phyloP scores from a whole-genome alignment of 2,329 filamentous ascomycete species.

The Dactylellina parvicollis region DNA sequence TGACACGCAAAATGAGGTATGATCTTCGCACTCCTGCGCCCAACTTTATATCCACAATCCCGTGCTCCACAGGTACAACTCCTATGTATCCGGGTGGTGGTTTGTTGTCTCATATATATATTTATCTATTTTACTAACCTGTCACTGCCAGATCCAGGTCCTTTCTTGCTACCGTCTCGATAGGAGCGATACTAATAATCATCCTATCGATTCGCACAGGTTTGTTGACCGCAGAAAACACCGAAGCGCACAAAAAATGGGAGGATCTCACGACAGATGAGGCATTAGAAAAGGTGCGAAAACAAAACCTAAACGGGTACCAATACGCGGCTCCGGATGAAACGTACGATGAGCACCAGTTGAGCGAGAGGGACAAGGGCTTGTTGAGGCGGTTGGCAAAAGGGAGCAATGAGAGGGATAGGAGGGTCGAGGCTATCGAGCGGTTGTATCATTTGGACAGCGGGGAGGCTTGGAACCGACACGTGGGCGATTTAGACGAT shows the following conservation, averaged over 20 bases:
- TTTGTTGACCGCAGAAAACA: constrained; percentile 44
- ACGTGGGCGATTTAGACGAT: constrained; percentile 44
- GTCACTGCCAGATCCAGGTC: constrained; percentile 39
- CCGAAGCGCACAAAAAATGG: constrained; percentile 22
- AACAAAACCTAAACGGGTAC: constrained; percentile 35
- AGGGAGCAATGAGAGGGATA: constrained; percentile 21
- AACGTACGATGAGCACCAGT: constrained; percentile 13
- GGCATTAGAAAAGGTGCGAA: constrained; percentile 36
- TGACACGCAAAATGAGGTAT: constrained; percentile 50
- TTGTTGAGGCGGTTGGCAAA: constrained; percentile 24
- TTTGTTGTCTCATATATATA: constrained; percentile 3
- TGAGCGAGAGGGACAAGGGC: constrained; percentile 28
- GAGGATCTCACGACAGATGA: constrained; percentile 47
- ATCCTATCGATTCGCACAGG: constrained; percentile 46
- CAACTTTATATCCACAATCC: not conserved
- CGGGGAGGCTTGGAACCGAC: constrained; percentile 37
- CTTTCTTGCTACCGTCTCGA: constrained; percentile 42
- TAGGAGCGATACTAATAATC: constrained; percentile 44
- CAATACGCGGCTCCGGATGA: constrained; percentile 49
- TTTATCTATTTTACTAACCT: constrained; percentile 9
- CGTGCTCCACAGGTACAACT: constrained; percentile 7
- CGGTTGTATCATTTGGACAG: constrained; percentile 35
- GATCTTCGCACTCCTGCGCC: constrained; percentile 32
- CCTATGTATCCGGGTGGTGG: constrained; percentile 18
- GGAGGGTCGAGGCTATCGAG: constrained; percentile 29